A percentile compares a stretch with the other conserved stretches of the same genome.
phyloP scores from a whole-genome alignment of 2,329 filamentous ascomycete species.

The Raffaelea albimanens region DNA sequence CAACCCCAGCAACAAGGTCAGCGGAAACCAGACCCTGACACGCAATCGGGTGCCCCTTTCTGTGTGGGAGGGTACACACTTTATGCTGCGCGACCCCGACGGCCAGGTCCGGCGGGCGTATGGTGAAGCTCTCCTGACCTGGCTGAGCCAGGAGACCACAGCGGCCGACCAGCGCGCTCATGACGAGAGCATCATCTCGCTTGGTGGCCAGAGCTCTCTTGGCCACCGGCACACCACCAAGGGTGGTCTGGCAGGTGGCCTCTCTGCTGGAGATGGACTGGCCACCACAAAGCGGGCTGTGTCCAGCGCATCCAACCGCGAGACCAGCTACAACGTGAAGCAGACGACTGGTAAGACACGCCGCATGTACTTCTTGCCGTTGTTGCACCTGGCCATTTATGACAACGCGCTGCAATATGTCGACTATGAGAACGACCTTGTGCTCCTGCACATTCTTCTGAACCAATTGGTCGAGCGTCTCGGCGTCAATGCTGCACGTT shows the following conservation, averaged over 20 bases:
- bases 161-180: constrained; percentile 52
- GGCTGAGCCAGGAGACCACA: constrained; percentile 74
- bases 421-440: constrained; percentile 63
- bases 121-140: constrained; percentile 70
- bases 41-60: constrained; percentile 68
- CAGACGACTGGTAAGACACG: constrained; percentile 27
- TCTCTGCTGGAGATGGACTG: too few relatives aligned
- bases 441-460: constrained; percentile 69
- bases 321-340: constrained; percentile 28
- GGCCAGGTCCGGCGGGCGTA: constrained; percentile 76
- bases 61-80: constrained; percentile 95
- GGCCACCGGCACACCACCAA: constrained; percentile 34
- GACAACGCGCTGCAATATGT: constrained; percentile 72
- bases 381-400: constrained; percentile 81
- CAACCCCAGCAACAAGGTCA: constrained; percentile 54
- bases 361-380: constrained; percentile 65
- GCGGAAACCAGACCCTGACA: constrained; percentile 53
- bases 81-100: constrained; percentile 75
- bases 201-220: constrained; percentile 18
- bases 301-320: constrained; percentile 56
- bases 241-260: constrained; percentile 18
- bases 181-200: constrained; percentile 34
- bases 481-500: constrained; percentile 71
- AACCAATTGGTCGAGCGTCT: constrained; percentile 64
- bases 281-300: constrained; percentile 54